Base-by-base conservation (phyloP, 495 filamentous ascomycete genomes). In the Emericellopsis terricola region DNA sequence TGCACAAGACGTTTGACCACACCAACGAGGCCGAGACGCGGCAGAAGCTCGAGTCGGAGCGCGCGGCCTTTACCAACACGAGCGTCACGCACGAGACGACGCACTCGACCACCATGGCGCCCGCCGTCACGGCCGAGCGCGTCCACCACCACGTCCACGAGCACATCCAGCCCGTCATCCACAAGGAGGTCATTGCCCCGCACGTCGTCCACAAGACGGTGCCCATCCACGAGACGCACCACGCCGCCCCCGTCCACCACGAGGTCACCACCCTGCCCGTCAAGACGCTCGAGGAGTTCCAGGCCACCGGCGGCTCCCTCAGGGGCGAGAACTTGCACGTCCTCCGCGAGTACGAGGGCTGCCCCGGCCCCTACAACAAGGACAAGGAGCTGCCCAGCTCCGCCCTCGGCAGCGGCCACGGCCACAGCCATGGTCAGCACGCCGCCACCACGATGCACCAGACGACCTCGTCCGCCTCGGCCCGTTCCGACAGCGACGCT, bases 141-240 rank as follows among this genome's bases (percentile, higher is more conserved):
- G 55, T 73, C 11, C 74, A 77, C 39, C 73, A 77, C 40, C 62
- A 72, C 37, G 59, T 73, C 19, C 62, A 70, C 42, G 70, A 78
- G 50, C 68, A 60, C 21, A 65, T 80, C 36, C 74, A 78, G 43
- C 75, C 75, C 0, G 59, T 78, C 0, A 53, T 80, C 16, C 62
- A 78, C 28, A 74, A 76, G 43, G 73, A 78, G 40, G 65, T 64
- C 10, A 62, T 78, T 33, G 70, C 77, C 41, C 72, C 73, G 4
- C 56, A 60, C 4, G 69, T 79, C 14, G 60, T 77, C 17, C 74
- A 79, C 50, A 76, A 69, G 29, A 75, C 71, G n/a, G 57, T 73
- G 5, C 74, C 69, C 0, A 59, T 78, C 40, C 75, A 78, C 38
- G 75, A 80, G 47, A 55, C 64, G 1, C 73, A 77, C 42, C 69